phyloP scores from a whole-genome alignment of 768 basidiomycete species.

The Kwoniella heveanensis region DNA sequence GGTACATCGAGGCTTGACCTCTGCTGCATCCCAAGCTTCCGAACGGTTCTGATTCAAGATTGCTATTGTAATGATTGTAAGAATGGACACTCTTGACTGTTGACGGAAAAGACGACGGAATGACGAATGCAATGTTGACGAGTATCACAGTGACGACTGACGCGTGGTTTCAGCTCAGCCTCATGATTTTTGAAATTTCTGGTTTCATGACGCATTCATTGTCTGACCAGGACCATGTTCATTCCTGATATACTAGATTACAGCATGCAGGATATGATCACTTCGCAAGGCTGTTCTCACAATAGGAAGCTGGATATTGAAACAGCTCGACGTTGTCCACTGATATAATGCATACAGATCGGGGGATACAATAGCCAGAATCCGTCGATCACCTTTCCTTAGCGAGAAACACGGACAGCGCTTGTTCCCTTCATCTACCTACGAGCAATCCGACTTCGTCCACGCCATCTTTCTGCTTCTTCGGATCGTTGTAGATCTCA shows the following conservation, averaged over 20 bases:
- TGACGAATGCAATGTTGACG: neutral
- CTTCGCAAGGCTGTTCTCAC: too few relatives aligned
- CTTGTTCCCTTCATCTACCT: conserved; percentile 11
- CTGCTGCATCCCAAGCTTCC: too few relatives aligned
- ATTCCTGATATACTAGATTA: too few relatives aligned
- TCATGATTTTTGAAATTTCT: neutral
- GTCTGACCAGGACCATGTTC: too few relatives aligned
- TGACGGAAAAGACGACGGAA: neutral
- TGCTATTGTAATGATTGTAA: neutral
- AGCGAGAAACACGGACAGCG: too few relatives aligned
- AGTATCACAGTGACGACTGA: neutral
- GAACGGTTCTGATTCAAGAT: too few relatives aligned
- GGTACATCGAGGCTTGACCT: neutral
- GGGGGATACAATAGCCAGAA: neutral
- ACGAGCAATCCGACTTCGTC: conserved; percentile 27
- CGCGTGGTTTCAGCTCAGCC: neutral
- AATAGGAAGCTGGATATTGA: too few relatives aligned
- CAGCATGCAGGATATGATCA: too few relatives aligned
- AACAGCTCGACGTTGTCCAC: too few relatives aligned
- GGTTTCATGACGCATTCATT: conserved; percentile 2
- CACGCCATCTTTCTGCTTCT: conserved; percentile 11
- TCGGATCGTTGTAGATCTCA: conserved; percentile 27
- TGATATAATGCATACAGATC: neutral
- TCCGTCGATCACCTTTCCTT: too few relatives aligned
- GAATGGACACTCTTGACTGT: neutral